Evolutionary conservation across 1,284 basidiomycete species (phyloP), one percentile per base, ranked within the genome.

Genomic region (Ceratobasidium theobromae): DNA sequence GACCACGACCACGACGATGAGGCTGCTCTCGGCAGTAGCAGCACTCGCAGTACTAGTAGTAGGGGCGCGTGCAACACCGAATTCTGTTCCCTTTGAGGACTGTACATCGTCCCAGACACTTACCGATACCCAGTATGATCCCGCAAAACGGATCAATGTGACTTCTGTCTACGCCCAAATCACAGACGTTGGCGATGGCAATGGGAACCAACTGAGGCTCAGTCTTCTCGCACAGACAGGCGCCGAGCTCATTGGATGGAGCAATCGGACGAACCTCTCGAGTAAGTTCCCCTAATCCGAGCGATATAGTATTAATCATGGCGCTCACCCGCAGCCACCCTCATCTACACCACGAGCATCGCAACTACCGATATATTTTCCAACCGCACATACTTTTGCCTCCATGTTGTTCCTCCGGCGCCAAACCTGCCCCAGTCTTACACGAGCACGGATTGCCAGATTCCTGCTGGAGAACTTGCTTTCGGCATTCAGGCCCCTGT

Each of bases 301-400:
- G n/a, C n/a, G n/a, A 45, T 64, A 40, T 62, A 66, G 62, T 57
- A 66, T 67, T 68, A 53, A 62, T 8, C 43, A 62, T 51, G 66
- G 72, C 27, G 25, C 38, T 49, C 30, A 40, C 45, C 60, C 66
- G 64, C 64, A 89, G 91, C 92, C 14, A 95, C 93, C 11, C 81
- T 95, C 33, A 94, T 95, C 77, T 88, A 87, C 27, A 86, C 89
- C 12, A 87, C 91, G 0, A 82, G 86, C 58, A 83, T 93, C 25
- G 83, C 95, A 51, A 93, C 92, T 5, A 85, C 94, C 72, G 82
- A 81, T 68, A 83, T 88, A 68, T 88, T 83, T 77, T 81, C 80
- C 54, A 87, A 88, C 68, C 84, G 83, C 68, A 84, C 87, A 5
- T 91, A 83, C 73, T 80, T 95, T 69, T 97, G 94, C 76, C 76